A percentile compares a stretch with the other conserved stretches of the same genome.
These are phyloP conservation scores for Pezicula radicicola DNA, from an alignment of 2,329 filamentous ascomycete species.

Conservation along the genomic window DNA sequence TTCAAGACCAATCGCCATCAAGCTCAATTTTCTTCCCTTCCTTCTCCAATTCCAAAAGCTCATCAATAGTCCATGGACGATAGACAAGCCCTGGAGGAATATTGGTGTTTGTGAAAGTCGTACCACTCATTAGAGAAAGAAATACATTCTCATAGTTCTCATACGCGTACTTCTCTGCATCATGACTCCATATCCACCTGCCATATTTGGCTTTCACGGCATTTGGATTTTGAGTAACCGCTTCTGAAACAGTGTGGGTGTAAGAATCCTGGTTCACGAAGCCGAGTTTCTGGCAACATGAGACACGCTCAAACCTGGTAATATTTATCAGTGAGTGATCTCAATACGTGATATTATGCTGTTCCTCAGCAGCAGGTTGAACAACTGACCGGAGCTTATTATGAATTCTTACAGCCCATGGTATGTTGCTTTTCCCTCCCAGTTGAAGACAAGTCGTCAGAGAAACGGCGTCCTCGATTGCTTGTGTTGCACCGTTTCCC, in stretches of 20 bases:
- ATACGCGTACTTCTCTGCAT: slow-evolving; percentile 3
- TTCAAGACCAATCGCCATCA: slow-evolving; percentile 7
- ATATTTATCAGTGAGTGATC: too few relatives aligned
- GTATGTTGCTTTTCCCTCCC: neutral
- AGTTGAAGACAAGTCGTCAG: slow-evolving; percentile 26
- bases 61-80: slow-evolving; percentile 5
- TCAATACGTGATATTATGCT: too few relatives aligned
- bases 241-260: too few relatives aligned
- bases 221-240: too few relatives aligned
- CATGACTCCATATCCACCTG: slow-evolving; percentile 1
- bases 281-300: too few relatives aligned
- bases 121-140: neutral
- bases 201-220: neutral
- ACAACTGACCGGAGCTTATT: slow-evolving; percentile 1
- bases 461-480: slow-evolving; percentile 32
- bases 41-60: neutral
- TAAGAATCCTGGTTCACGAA: too few relatives aligned
- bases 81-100: slow-evolving; percentile 1
- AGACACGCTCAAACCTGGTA: too few relatives aligned
- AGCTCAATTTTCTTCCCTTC: neutral
- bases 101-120: slow-evolving; percentile 1
- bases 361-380: too few relatives aligned
- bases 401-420: neutral
- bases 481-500: slow-evolving; percentile 30
- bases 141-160: slow-evolving; percentile 2